Evolutionary conservation across 2,329 filamentous ascomycete species (phyloP), one percentile per base, ranked within the genome.

Genomic region (Alternaria gansuensis): DNA sequence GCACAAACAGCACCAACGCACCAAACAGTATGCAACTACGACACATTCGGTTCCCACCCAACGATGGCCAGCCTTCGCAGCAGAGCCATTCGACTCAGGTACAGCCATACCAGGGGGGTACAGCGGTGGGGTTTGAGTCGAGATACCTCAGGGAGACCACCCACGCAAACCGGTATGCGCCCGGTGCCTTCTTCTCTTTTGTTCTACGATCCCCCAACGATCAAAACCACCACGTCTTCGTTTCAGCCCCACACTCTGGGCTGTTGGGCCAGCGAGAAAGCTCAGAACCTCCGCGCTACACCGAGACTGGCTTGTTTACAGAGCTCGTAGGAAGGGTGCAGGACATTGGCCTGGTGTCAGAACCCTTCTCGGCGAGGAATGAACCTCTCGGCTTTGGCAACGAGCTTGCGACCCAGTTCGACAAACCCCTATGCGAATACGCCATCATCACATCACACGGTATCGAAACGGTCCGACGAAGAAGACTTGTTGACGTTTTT

Each of bases 11-110:
- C 21, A 84, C 86, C 7, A 88, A 84, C 57, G 88, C 91, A 0
- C 93, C 95, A 0, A 93, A 91, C 68, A 97, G 92, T 78, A 97
- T 99, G 92, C 93, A 97, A 77, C 88, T 97, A n/a, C 90, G 96
- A 68, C 95, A 96, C 72, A 92, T 99, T 77, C 96, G 95, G 74
- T 96, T 97, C 59, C 95, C 96, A 1, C 95, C 95, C 0, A 77
- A 81, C 37, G 67, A 73, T 26, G 65, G 62, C 11, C 64, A 65
- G 28, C 51, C 64, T 23, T 51, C 68, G 52, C 63, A 56, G 49
- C 66, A 68, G 52, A 61, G 51, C 48, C 62, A 68, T 45, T 66
- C 70, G 13, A 68, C 66, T n/a, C 73, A 74, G 49, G 29, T 74
- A 49, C 71, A 73, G 50, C 68, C 68, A 44, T 76, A 75, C 57